Evolutionary conservation across 306 rosid genomes (phyloP).

Genomic region (Casuarina equisetifolia): DNA sequence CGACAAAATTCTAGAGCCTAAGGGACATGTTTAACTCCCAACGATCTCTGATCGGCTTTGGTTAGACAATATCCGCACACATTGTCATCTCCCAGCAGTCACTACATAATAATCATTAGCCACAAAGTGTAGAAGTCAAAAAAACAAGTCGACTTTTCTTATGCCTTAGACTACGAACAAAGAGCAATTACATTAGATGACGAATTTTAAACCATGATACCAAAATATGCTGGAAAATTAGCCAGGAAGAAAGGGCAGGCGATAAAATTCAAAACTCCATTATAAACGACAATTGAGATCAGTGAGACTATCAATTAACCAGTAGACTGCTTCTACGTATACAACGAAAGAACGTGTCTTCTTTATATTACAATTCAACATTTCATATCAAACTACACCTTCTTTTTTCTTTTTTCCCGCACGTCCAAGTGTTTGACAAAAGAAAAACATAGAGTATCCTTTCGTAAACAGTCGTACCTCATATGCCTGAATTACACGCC

Average conservation of each 20-base stretch:
- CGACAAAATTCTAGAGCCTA: conserved; percentile 3
- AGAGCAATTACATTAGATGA: not conserved
- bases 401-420: not conserved
- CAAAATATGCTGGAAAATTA: not conserved
- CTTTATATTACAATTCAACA: not conserved
- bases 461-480: conserved; percentile 37
- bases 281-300: not conserved
- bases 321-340: not conserved
- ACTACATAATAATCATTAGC: not conserved
- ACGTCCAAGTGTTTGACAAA: not conserved
- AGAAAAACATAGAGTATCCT: not conserved
- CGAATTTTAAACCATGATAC: not conserved
- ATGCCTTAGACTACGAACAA: not conserved
- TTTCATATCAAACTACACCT: not conserved
- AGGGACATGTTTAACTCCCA: conserved; percentile 47
- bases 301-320: not conserved
- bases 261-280: not conserved
- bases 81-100: not conserved
- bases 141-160: too few species aligned
- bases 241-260: not conserved
- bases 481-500: conserved; percentile 84
- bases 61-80: conserved; percentile 70
- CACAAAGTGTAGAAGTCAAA: too few species aligned
- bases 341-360: not conserved
- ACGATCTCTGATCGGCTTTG: conserved; percentile 62